Evolutionary conservation across 2,329 filamentous ascomycete genomes (phyloP).

Genomic region (Colletotrichum camelliae): DNA sequence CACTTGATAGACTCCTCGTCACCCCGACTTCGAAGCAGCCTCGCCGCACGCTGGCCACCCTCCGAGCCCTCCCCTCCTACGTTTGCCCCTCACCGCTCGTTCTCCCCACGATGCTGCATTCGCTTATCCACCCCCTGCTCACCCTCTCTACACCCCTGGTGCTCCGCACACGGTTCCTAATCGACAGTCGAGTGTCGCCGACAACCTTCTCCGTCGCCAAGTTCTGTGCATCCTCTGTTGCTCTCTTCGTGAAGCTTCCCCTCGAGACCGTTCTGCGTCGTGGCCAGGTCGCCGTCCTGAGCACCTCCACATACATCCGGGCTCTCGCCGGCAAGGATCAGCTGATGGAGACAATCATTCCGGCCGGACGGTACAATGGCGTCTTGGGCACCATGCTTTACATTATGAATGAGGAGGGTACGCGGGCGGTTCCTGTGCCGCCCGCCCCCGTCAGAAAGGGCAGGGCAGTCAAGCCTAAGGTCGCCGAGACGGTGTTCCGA

Average conservation of each 20-base stretch:
- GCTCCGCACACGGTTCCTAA: slow-evolving; percentile 81
- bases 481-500: slow-evolving; percentile 49
- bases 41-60: slow-evolving; percentile 77
- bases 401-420: slow-evolving; percentile 84
- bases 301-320: slow-evolving; percentile 54
- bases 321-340: slow-evolving; percentile 49
- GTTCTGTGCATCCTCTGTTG: slow-evolving; percentile 79
- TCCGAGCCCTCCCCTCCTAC: slow-evolving; percentile 81
- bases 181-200: slow-evolving; percentile 83
- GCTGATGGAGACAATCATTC: slow-evolving; percentile 75
- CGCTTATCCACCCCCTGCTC: slow-evolving; percentile 82
- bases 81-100: slow-evolving; percentile 74
- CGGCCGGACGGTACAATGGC: slow-evolving; percentile 82
- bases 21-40: slow-evolving; percentile 78
- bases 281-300: slow-evolving; percentile 79
- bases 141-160: slow-evolving; percentile 84
- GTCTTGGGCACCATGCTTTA: slow-evolving; percentile 89
- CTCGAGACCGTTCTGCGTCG: slow-evolving; percentile 90
- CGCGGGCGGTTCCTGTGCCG: slow-evolving; percentile 48
- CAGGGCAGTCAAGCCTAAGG: slow-evolving; percentile 34
- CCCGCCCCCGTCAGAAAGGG: slow-evolving; percentile 34
- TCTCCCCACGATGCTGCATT: slow-evolving; percentile 86
- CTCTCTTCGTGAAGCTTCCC: slow-evolving; percentile 86
- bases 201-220: slow-evolving; percentile 81
- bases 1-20: slow-evolving; percentile 71